These are phyloP conservation scores for Oryza coarctata DNA, from an alignment of 176 grass and related monocot species.

Conservation along the genomic window DNA sequence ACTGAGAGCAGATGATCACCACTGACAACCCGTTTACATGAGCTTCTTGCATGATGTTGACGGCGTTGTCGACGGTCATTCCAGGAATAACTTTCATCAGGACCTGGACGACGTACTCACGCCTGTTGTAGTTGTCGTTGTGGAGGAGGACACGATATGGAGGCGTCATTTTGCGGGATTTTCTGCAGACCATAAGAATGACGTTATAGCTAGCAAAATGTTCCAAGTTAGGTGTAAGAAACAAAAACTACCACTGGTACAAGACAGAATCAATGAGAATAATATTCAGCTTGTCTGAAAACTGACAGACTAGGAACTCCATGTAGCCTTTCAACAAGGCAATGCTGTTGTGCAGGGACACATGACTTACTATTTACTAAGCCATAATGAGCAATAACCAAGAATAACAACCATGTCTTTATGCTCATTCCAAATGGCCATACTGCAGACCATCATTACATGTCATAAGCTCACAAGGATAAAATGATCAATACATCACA, in stretches of 20 bases:
- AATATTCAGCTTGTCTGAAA: not conserved
- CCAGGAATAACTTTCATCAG: slow-evolving; percentile 97
- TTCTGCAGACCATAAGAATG: slow-evolving; percentile 49
- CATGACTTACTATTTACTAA: not conserved
- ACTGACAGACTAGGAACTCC: not conserved
- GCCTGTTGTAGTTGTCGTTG: slow-evolving; percentile 86
- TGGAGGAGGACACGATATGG: slow-evolving; percentile 81
- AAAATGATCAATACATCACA: not conserved
- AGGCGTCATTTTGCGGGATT: slow-evolving; percentile 71
- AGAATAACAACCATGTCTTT: not conserved
- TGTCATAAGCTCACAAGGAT: not conserved
- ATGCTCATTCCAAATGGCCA: not conserved
- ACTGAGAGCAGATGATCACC: slow-evolving; percentile 82
- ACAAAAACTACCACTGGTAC: not conserved
- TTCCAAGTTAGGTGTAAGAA: not conserved
- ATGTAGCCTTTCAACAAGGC: not conserved
- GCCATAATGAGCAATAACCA: not conserved
- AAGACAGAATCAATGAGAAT: not conserved
- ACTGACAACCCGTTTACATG: slow-evolving; percentile 88
- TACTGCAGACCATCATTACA: not conserved
- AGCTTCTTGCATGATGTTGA: slow-evolving; percentile 98
- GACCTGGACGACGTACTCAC: slow-evolving; percentile 93
- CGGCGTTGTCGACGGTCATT: slow-evolving; percentile 88
- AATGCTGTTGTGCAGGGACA: not conserved
- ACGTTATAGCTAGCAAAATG: not conserved